Evolutionary conservation across 2,329 filamentous ascomycete species (phyloP).

Genomic region (Stachybotrys elegans): DNA sequence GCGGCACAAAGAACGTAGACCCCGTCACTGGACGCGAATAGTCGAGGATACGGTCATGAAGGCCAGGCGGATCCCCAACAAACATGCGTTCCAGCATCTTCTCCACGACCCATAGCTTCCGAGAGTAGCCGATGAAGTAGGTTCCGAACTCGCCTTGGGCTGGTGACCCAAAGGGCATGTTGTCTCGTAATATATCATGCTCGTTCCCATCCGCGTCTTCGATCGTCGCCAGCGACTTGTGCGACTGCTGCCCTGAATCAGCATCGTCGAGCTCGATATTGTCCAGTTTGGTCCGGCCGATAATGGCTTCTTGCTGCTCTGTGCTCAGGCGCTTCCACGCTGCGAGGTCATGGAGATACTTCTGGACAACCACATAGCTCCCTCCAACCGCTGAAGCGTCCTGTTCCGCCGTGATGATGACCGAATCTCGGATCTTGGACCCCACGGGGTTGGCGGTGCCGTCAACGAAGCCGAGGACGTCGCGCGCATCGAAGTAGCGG

Average conservation of each 20-base stretch:
- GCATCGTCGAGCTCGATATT: constrained; percentile 53
- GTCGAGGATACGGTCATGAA: constrained; percentile 51
- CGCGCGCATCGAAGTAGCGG: constrained; percentile 54
- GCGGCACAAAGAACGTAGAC: constrained; percentile 47
- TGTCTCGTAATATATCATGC: constrained; percentile 50
- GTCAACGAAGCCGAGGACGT: constrained; percentile 55
- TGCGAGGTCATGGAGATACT: constrained; percentile 49
- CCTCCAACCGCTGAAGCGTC: constrained; percentile 35
- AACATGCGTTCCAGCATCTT: constrained; percentile 56
- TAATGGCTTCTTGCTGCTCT: constrained; percentile 50
- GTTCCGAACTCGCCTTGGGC: constrained; percentile 47
- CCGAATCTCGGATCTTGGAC: constrained; percentile 31
- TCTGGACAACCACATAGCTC: constrained; percentile 56
- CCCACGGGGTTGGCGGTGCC: constrained; percentile 55
- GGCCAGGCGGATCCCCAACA: constrained; percentile 44
- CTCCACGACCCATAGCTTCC: constrained; percentile 50
- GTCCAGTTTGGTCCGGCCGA: constrained; percentile 53
- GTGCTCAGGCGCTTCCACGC: constrained; percentile 40
- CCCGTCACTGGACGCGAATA: constrained; percentile 49
- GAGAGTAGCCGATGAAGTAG: constrained; percentile 53
- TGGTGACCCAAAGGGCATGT: constrained; percentile 56
- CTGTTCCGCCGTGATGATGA: constrained; percentile 38
- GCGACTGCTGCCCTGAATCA: constrained; percentile 39
- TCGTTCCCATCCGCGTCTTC: constrained; percentile 45
- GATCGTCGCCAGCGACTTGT: constrained; percentile 51